Conservation (phyloP, 2,329 filamentous ascomycete genomes). For the Sordariomycetes sp. region DNA sequence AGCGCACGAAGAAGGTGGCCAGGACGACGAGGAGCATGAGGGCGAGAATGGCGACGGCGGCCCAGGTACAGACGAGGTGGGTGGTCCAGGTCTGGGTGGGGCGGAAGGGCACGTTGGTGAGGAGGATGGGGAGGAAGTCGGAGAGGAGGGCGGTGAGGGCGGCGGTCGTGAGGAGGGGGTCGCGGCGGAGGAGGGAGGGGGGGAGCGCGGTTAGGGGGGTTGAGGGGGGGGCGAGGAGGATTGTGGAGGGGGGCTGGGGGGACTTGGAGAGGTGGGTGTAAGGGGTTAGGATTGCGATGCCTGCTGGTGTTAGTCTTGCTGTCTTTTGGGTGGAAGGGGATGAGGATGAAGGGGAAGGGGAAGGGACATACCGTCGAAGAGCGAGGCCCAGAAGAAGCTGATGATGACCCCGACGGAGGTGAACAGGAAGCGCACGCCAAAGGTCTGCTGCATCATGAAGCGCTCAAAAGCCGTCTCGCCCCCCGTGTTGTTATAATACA, state of each 20-base stretch:
- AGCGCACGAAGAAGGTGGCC: conserved; percentile 27
- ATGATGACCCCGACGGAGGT: conserved; percentile 27
- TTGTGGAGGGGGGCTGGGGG: conserved; percentile 23
- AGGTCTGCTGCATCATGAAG: conserved; percentile 25
- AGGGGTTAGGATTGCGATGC: conserved; percentile 31
- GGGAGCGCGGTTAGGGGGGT: conserved; percentile 34
- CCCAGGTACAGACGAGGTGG: conserved; percentile 27
- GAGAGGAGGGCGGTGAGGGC: conserved; percentile 31
- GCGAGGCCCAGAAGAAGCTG: conserved; percentile 27
- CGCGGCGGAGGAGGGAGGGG: conserved; percentile 20
- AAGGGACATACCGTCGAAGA: conserved; percentile 22
- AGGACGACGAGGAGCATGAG: conserved; percentile 30
- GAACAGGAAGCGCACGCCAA: conserved; percentile 31
- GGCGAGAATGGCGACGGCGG: conserved; percentile 22
- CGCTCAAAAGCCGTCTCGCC: conserved; percentile 14
- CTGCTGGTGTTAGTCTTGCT: conserved; percentile 14
- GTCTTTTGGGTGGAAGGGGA: background rate
- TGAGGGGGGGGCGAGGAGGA: conserved; percentile 28
- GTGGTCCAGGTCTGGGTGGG: conserved; percentile 25
- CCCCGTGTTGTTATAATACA: conserved; percentile 24
- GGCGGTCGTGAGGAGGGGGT: conserved; percentile 27
- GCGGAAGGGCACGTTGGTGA: conserved; percentile 37
- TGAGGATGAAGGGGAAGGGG: background rate
- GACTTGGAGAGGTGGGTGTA: conserved; percentile 26
- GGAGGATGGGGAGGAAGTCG: conserved; percentile 37